Evolutionary conservation across 192 early-diverging fungal genomes (phyloP), one percentile per base, ranked within the genome.

Genomic region (Phlyctochytrium planicorne): DNA sequence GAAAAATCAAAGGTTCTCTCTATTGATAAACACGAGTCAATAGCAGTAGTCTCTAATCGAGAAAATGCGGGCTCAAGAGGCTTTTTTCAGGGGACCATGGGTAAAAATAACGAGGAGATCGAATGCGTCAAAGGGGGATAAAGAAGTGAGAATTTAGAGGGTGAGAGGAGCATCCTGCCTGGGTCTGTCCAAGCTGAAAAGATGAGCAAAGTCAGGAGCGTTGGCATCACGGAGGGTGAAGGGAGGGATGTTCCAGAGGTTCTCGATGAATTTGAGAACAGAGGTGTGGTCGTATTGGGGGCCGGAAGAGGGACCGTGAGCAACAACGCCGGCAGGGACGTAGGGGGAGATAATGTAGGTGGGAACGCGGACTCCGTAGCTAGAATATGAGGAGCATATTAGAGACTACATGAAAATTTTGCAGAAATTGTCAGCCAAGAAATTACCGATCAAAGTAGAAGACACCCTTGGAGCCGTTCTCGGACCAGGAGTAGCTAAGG

Each of bases 401-500:
- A 47, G 40, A 47, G 40, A 20, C 40, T n/a, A n/a, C n/a, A n/a
- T n/a, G 40, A 47, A 47, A 47, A 47, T 6, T 47, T 6, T 6
- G 40, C 10, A 14, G 40, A 20, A 20, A 47, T 6, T 20, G 40
- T 14, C 40, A 20, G 40, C 10, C 40, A 20, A 47, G 10, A 47
- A 20, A 6, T 47, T 47, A 47, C 40, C 63, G 63, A 29, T 65
- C 63, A 55, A 65, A 65, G 25, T 55, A 10, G 47, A 65, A 65
- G 63, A 25, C 33, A 14, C 29, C 40, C 20, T 35, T 53, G n/a
- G 1, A 6, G 33, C 60, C 60, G 25, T 34, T 24, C 50, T 71
- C 47, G 23, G 30, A 55, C 16, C 53, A 66, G 62, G 53, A 60
- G 65, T 75, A 73, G 3, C 62, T 59, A 30, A 61, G 31, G 25